These are phyloP conservation scores for Warburgia ugandensis DNA, from an alignment of 164 flowering plant genomes.

Conservation along the genomic window DNA sequence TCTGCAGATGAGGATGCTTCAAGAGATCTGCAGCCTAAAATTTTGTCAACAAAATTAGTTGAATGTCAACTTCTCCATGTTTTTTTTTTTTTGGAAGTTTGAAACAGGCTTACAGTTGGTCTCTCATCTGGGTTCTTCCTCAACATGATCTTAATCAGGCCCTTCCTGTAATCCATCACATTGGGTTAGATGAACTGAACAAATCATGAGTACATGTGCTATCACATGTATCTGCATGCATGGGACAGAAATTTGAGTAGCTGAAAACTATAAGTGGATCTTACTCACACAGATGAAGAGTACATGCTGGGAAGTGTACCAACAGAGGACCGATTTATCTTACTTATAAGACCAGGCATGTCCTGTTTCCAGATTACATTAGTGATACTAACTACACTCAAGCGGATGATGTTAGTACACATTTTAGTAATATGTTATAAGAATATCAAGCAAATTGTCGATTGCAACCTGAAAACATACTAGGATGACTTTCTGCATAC, in stretches of 20 bases:
- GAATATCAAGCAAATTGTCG: too few species aligned
- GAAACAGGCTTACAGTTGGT: slow-evolving; percentile 46
- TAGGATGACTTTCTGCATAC: too few species aligned
- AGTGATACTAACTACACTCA: background rate
- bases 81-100: background rate
- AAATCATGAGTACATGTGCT: too few species aligned
- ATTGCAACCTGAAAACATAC: too few species aligned
- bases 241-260: too few species aligned
- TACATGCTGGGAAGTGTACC: slow-evolving; percentile 65
- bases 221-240: too few species aligned
- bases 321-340: slow-evolving; percentile 52
- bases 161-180: slow-evolving; percentile 32
- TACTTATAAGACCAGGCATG: slow-evolving; percentile 62
- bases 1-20: slow-evolving; percentile 70
- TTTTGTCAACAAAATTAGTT: background rate
- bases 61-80: background rate
- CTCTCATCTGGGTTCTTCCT: slow-evolving; percentile 63
- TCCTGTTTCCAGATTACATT: slow-evolving; percentile 52
- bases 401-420: too few species aligned
- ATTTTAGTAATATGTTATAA: too few species aligned
- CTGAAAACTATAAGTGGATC: too few species aligned
- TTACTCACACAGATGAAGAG: slow-evolving; percentile 64
- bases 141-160: slow-evolving; percentile 57
- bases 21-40: slow-evolving; percentile 64
- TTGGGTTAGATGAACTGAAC: too few species aligned